Evolutionary conservation across 1,139 yeast genomes (phyloP).

Genomic region (Scheffersomyces segobiensis): DNA sequence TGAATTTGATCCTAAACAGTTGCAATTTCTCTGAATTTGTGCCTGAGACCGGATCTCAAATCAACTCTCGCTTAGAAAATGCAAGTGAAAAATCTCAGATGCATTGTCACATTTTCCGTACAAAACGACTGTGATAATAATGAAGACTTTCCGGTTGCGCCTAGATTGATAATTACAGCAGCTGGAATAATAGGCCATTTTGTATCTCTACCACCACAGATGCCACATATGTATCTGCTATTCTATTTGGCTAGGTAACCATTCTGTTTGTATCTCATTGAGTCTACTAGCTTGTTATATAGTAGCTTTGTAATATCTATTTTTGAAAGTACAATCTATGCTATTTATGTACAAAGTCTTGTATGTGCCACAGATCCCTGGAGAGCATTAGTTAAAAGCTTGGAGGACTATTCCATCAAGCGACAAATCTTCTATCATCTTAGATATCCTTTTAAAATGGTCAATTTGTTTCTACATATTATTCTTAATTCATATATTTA

Average conservation of each 20-base stretch:
- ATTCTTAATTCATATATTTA: too few species aligned
- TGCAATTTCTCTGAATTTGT: background rate
- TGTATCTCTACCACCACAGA: background rate
- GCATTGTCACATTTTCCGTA: background rate
- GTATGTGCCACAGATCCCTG: background rate
- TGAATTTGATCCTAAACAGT: background rate
- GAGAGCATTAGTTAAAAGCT: background rate
- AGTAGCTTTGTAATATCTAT: background rate
- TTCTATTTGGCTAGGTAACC: background rate
- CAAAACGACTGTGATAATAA: background rate
- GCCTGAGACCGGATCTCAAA: background rate
- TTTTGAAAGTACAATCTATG: background rate
- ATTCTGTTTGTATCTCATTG: background rate
- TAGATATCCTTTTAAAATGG: too few species aligned
- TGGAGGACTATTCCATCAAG: background rate
- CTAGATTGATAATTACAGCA: background rate
- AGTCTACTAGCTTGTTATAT: background rate
- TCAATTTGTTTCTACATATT: too few species aligned
- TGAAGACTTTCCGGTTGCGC: background rate
- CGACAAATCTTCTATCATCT: too few species aligned
- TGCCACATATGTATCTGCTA: background rate
- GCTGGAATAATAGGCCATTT: background rate
- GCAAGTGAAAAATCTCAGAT: too few species aligned
- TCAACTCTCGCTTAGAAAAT: background rate
- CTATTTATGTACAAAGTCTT: background rate